These are phyloP conservation scores for Claviceps digitariae DNA, from an alignment of 2,329 filamentous ascomycete genomes.

Conservation along the genomic window DNA sequence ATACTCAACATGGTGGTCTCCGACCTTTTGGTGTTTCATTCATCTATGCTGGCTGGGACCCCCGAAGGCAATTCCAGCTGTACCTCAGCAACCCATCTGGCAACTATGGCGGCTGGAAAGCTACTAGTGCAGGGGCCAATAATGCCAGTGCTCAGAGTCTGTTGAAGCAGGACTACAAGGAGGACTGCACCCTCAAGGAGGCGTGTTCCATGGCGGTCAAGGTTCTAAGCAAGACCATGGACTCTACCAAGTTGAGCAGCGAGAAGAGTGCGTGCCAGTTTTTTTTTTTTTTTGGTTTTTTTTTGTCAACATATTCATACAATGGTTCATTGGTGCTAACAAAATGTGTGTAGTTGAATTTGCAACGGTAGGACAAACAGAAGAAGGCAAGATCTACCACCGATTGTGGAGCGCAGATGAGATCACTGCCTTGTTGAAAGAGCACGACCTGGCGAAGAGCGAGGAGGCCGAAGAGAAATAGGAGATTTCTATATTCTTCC, in stretches of 20 bases:
- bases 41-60: slow-evolving; percentile 98
- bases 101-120: slow-evolving; percentile 99
- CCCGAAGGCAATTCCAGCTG: slow-evolving; percentile 90
- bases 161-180: slow-evolving; percentile 99
- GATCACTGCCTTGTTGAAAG: slow-evolving; percentile 85
- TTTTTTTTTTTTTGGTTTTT: not conserved
- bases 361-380: slow-evolving; percentile 90
- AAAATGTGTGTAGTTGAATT: slow-evolving; percentile 62
- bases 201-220: slow-evolving; percentile 96
- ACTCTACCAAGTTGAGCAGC: slow-evolving; percentile 94
- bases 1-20: slow-evolving; percentile 97
- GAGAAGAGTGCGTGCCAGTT: slow-evolving; percentile 76
- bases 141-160: slow-evolving; percentile 94
- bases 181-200: slow-evolving; percentile 91
- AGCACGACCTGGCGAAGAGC: slow-evolving; percentile 87
- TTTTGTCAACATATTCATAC: not conserved
- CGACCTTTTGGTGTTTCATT: slow-evolving; percentile 97
- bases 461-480: slow-evolving; percentile 58
- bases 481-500: not conserved
- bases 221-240: slow-evolving; percentile 99
- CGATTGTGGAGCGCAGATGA: slow-evolving; percentile 94
- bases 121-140: slow-evolving; percentile 93
- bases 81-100: slow-evolving; percentile 98
- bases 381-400: slow-evolving; percentile 94
- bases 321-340: slow-evolving; percentile 7